Base-by-base conservation (phyloP, 768 basidiomycete genomes). In the Peribolospora kevripleyi region DNA sequence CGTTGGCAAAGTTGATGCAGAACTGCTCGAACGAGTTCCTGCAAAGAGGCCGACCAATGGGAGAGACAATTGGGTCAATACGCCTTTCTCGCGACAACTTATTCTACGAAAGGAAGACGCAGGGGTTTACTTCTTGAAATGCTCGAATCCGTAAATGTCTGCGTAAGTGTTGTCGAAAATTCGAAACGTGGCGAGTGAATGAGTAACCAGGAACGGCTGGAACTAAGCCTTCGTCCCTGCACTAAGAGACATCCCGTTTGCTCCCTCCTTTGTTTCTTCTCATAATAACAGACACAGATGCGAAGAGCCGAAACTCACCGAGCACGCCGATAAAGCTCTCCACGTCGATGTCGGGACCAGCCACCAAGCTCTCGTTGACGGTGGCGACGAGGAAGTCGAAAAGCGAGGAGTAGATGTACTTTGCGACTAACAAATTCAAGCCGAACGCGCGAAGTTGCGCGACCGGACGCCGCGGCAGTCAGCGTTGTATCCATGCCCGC, bases 1-100 rank as follows among this genome's bases (percentile, higher is more conserved):
- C 93, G 64, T 98, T 98, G 36, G 93, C 93, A 66, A 97, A 98
- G 66, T 98, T 98, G 72, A 98, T 98, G 68, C 90, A 95, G 70
- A 98, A 98, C 70, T 98, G 93, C 69, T 98, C 71, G 54, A 72
- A 70, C 36, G 68, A 69, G 65, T 72, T 72, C 67, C 63, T 56
- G 7, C 25, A 25, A 25, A 25, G 25, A 25, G 25, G 25, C 25
- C 25, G 25, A 25, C 25, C 25, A 25, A 25, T 1, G 25, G 25
- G 25, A 25, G 25, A 25, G 25, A 25, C 25, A 25, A 25, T 25
- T 25, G 25, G 25, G 25, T 25, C 25, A 25, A 25, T 25, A 37
- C 11, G n/a, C 13, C 46, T 45, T 45, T 13, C 43, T 45, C 43
- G 43, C 43, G 1, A 45, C 43, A 25, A 25, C 25, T 25, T 25